Evolutionary conservation across 2,329 filamentous ascomycete species (phyloP), one percentile per base, ranked within the genome.

Genomic region (Trichophyton benhamiae): DNA sequence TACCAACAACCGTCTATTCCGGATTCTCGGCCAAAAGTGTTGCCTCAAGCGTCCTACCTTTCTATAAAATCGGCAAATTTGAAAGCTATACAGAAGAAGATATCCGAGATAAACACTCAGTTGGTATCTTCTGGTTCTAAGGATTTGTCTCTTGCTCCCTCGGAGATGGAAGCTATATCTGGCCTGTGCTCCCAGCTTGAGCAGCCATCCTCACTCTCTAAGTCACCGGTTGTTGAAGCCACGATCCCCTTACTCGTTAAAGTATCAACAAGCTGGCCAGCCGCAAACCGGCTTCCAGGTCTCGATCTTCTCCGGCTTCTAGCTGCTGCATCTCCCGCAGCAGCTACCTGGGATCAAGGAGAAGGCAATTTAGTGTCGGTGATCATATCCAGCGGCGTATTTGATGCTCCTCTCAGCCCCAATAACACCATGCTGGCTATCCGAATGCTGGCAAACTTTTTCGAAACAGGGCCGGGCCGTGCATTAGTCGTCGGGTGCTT

Each of bases 401-500:
- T 87, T 60, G 80, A 84, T 7, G 76, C 81, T 0, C 79, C 83
- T 1, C 78, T 87, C 0, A 85, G 84, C 42, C 81, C 86, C 60
- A 96, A 96, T 73, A 90, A 90, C 66, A 83, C 84, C 9, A 96
- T 97, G 87, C 88, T 99, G 79, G 86, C 87, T 0, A 79, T 90
- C 11, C 87, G 94, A 3, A 83, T 87, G 13, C 80, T 97, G 57
- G 86, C 85, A 33, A 99, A 99, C 67, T 78, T 96, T 6, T 96
- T 96, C 70, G 82, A 83, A 63, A 89, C 88, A 0, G 77, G 83
- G 0, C 80, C 86, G 61, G 94, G 94, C 15, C 83, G 88, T 22
- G 76, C 78, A 53, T 75, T 89, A 2, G 83, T 85, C 4, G 80
- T 83, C 11, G 77, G 79, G 49, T 44, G 55, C 36, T 83, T 86